Base-by-base conservation (phyloP, 805 yeast genomes). In the Candida ortonii region DNA sequence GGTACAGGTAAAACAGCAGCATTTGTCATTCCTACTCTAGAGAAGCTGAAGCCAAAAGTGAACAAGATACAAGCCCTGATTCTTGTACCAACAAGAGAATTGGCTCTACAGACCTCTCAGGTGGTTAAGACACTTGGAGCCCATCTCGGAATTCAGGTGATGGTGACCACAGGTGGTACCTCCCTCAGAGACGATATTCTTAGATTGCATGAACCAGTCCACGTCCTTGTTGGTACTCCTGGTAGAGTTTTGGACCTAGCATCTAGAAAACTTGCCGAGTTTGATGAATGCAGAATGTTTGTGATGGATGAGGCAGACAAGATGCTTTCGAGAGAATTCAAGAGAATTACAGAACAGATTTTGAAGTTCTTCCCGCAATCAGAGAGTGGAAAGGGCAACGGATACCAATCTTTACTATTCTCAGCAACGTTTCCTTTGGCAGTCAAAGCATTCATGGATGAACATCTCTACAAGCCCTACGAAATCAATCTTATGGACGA, bases 1-100 rank as follows among this genome's bases (percentile, higher is more conserved):
- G 98, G 98, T 45, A 93, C 98, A 1, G 98, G 98, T 53, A 93
- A 93, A 60, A 93, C 98, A 7, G 98, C 97, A 1, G 95, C 98
- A 6, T 93, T 93, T 61, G 82, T 87, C 31, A 90, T 93, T 47
- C 98, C 98, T 33, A 76, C 95, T 18, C 71, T 93, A 54, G 95
- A 93, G 61, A 84, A 80, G 57, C 72, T 88, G 42, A 85, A 89
- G 62, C 89, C 97, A 36, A 84, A 86, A 55, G 49, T 79, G 31
- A 76, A 80, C 62, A 82, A 84, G 57, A 86, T 88, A 50, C 98
- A 93, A 64, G 93, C 95, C 6, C 74, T 93, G 41, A 86, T 93
- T 39, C 73, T 93, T 61, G 95, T 93, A 16, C 98, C 98, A 51
- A 93, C 98, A 10, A 84, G 98, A 74, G 98, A 93, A 64, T 76